Conservation (phyloP, 352 stramenopile genomes). For the Globisporangium alternatum region DNA sequence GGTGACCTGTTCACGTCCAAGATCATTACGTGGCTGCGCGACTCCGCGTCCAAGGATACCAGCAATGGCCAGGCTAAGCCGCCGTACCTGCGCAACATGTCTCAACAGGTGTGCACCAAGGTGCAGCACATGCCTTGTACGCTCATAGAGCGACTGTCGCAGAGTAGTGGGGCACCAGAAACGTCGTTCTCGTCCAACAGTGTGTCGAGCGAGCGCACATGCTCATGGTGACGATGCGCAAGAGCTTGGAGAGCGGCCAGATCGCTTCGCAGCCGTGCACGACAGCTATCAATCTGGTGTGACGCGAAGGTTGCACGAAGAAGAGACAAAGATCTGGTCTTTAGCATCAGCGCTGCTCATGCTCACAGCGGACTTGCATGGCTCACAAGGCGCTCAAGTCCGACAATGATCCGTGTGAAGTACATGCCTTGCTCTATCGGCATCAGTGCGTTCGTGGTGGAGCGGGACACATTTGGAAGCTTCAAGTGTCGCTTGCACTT, state of each 20-base stretch:
- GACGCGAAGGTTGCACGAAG: no score
- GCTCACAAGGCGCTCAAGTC: no score
- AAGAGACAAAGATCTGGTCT: no score
- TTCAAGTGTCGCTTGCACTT: no score
- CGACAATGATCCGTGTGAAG: no score
- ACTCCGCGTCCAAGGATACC: constrained; percentile 70
- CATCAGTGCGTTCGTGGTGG: no score
- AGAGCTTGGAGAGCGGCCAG: constrained; percentile 91
- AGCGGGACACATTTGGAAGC: no score
- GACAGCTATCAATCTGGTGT: no score
- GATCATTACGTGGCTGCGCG: constrained; percentile 93
- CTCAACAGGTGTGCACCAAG: constrained; percentile 78
- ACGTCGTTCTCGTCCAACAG: constrained; percentile 99
- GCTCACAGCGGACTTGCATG: no score
- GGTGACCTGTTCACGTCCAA: constrained; percentile 94
- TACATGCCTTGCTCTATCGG: no score
- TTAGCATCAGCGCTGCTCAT: no score
- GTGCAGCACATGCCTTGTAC: constrained; percentile 90
- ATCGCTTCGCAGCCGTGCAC: constrained; percentile 98
- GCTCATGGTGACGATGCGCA: constrained; percentile 96
- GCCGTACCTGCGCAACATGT: constrained; percentile 91
- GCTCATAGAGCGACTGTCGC: constrained; percentile 50
- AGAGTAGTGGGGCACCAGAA: constrained; percentile 89
- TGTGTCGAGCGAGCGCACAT: constrained; percentile 99
- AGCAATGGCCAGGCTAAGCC: constrained; percentile 92